Percentiles rank a stretch among this genome's conserved stretches.
phyloP scores from a whole-genome alignment of 2,329 filamentous ascomycete species.

The Nemania sp. region DNA sequence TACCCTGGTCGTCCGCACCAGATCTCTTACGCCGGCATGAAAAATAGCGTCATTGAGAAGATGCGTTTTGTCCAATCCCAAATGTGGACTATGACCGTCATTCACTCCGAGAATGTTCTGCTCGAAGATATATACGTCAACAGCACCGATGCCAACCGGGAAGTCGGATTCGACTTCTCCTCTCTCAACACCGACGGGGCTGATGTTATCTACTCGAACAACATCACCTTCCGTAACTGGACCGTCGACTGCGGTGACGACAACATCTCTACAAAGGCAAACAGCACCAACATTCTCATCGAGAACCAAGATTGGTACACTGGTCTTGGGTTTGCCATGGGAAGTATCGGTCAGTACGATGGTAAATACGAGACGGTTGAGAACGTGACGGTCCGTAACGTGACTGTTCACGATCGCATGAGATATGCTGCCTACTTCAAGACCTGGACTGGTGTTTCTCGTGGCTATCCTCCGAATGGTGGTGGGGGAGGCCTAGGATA shows the following conservation, averaged over 20 bases:
- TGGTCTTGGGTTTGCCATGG: slow-evolving; percentile 67
- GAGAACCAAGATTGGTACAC: slow-evolving; percentile 62
- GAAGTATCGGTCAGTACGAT: slow-evolving; percentile 67
- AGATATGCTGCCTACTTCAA: slow-evolving; percentile 66
- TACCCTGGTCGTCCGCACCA: slow-evolving; percentile 20
- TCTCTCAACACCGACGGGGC: slow-evolving; percentile 28
- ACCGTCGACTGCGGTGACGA: slow-evolving; percentile 65
- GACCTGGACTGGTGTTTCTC: slow-evolving; percentile 67
- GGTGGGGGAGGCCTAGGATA: slow-evolving; percentile 66
- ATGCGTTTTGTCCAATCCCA: slow-evolving; percentile 65
- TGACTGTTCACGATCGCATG: slow-evolving; percentile 58
- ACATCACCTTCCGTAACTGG: slow-evolving; percentile 62
- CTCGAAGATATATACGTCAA: slow-evolving; percentile 51
- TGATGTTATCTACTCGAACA: slow-evolving; percentile 59
- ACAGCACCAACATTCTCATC: slow-evolving; percentile 66
- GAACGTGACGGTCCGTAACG: slow-evolving; percentile 61
- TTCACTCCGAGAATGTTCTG: slow-evolving; percentile 59
- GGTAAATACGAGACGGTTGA: slow-evolving; percentile 62
- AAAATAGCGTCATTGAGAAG: slow-evolving; percentile 25
- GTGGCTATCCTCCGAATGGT: slow-evolving; percentile 67
- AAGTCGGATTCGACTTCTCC: slow-evolving; percentile 37
- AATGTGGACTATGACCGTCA: slow-evolving; percentile 71
- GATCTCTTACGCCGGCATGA: slow-evolving; percentile 18
- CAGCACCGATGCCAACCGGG: not conserved
- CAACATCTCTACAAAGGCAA: slow-evolving; percentile 65